phyloP scores from a whole-genome alignment of 352 stramenopile genomes.

The Pythium dissimile region DNA sequence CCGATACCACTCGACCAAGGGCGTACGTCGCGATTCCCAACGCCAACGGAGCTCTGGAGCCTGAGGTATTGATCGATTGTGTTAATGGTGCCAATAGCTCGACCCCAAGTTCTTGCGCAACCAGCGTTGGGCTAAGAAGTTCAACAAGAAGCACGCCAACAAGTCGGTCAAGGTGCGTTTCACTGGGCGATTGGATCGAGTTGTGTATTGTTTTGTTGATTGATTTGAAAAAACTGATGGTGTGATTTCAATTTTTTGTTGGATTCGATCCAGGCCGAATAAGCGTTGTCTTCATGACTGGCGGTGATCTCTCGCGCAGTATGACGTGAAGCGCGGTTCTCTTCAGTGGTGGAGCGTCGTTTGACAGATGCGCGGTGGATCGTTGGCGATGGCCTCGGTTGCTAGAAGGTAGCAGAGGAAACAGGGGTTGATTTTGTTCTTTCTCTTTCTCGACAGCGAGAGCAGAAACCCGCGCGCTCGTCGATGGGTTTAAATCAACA shows the following conservation, averaged over 20 bases:
- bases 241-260: too few species aligned
- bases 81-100: constrained; percentile 43
- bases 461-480: neutral
- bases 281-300: constrained; percentile 19
- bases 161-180: constrained; percentile 35
- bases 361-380: neutral
- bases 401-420: constrained; percentile 16
- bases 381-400: constrained; percentile 2
- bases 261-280: constrained; percentile 33
- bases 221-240: too few species aligned
- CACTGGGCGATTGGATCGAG: neutral
- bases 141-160: constrained; percentile 90
- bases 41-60: neutral
- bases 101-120: constrained; percentile 98
- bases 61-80: constrained; percentile 9
- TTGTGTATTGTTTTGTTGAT: neutral
- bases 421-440: constrained; percentile 11
- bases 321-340: too few species aligned
- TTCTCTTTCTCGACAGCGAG: neutral
- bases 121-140: constrained; percentile 98
- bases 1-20: constrained; percentile 93
- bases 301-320: constrained; percentile 4
- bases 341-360: neutral
- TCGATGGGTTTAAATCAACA: constrained; percentile 4
- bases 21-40: constrained; percentile 53